Conservation (phyloP, 139 green algal genomes). For the Tetratostichococcus sp. region DNA sequence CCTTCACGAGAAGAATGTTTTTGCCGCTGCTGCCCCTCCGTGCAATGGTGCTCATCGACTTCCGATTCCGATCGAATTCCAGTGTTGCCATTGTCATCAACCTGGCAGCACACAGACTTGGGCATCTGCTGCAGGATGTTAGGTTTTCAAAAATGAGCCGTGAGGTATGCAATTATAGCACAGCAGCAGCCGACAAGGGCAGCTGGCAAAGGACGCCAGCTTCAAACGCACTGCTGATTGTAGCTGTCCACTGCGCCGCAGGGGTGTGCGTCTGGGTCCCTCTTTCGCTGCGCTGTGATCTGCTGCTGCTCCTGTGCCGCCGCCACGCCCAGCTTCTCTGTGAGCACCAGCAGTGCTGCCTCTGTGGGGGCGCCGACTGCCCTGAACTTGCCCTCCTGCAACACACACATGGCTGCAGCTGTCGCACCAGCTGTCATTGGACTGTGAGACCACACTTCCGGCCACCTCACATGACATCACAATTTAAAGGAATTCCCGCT, state of each 20-base stretch:
- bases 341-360: constrained; percentile 86
- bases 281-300: constrained; percentile 24
- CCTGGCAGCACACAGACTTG: constrained; percentile 11
- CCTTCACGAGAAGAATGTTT: constrained; percentile 86
- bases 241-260: constrained; percentile 22
- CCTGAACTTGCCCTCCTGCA: constrained; percentile 44
- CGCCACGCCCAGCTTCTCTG: constrained; percentile 90
- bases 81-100: constrained; percentile 69
- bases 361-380: constrained; percentile 90
- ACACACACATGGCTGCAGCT: no score
- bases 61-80: constrained; percentile 96
- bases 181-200: no score
- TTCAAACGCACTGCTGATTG: constrained; percentile 2
- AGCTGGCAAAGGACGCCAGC: no score
- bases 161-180: no score
- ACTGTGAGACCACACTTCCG: no score
- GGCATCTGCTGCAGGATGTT: no score
- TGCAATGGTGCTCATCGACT: constrained; percentile 91
- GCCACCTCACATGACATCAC: no score
- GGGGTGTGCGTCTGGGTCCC: constrained; percentile 33
- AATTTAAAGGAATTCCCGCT: no score
- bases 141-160: no score
- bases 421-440: no score
- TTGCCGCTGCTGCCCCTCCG: neutral
- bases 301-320: constrained; percentile 27